A percentile compares a stretch with the other conserved stretches of the same genome.
Evolutionary conservation across 371 early-diverging fungal species (phyloP).

Genomic region (Lichtheimia corymbifera): DNA sequence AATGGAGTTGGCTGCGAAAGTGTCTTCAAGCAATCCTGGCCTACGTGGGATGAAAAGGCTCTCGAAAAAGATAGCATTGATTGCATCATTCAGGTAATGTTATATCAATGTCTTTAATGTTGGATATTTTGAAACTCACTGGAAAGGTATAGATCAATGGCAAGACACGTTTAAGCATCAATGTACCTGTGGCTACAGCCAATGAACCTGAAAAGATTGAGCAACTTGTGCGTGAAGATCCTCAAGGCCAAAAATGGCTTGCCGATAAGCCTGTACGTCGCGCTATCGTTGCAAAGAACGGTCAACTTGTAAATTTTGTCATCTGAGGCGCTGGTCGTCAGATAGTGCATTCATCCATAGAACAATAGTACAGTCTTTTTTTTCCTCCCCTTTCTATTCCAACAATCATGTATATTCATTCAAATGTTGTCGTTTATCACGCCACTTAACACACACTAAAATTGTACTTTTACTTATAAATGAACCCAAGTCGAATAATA

Average conservation of each 20-base stretch:
- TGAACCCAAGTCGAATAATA: too few relatives aligned
- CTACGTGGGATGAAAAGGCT: conserved; percentile 54
- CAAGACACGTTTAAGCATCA: conserved; percentile 71
- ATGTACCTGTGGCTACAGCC: conserved; percentile 48
- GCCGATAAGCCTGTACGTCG: conserved; percentile 55
- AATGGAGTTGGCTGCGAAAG: conserved; percentile 14
- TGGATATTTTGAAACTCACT: conserved; percentile 2
- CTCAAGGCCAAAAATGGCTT: conserved; percentile 62
- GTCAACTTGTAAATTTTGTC: conserved; percentile 79
- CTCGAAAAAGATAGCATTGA: conserved; percentile 52
- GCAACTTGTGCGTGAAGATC: conserved; percentile 41
- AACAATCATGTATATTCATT: too few relatives aligned
- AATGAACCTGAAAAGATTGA: conserved; percentile 43
- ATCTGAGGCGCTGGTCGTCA: conserved; percentile 1
- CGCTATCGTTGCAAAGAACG: conserved; percentile 73
- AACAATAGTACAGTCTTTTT: too few relatives aligned
- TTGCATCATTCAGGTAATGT: conserved; percentile 59
- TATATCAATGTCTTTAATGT: background rate
- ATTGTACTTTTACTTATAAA: too few relatives aligned
- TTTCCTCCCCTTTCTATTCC: too few relatives aligned
- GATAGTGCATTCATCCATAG: too few relatives aligned
- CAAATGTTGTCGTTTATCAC: too few relatives aligned
- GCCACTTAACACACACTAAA: too few relatives aligned
- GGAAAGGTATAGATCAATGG: conserved; percentile 66
- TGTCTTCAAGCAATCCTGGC: conserved; percentile 70